Evolutionary conservation across 352 stramenopile genomes (phyloP).

Genomic region (Globisporangium iwayamae): DNA sequence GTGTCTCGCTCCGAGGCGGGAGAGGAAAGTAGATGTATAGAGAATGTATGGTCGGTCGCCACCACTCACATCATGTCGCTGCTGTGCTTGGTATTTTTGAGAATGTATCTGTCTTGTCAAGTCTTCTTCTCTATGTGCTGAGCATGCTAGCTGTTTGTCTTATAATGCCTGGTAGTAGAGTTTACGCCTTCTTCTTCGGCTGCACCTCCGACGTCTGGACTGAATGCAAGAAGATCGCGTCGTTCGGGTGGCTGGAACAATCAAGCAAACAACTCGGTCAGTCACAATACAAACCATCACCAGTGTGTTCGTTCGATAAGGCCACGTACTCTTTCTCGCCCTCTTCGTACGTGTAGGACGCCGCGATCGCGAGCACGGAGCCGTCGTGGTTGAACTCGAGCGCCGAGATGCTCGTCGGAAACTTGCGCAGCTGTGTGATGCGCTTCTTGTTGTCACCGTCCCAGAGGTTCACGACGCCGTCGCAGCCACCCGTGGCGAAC

Average conservation of each 20-base stretch:
- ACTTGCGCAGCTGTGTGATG: constrained; percentile 80
- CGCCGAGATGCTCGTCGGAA: constrained; percentile 86
- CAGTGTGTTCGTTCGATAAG: neutral
- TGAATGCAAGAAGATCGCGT: constrained; percentile 92
- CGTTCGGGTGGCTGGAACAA: constrained; percentile 79
- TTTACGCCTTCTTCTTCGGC: constrained; percentile 57
- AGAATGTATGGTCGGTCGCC: constrained; percentile 1
- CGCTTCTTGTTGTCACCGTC: constrained; percentile 96
- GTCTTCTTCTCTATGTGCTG: neutral
- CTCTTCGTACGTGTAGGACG: constrained; percentile 97
- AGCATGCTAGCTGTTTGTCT: neutral
- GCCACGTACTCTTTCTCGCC: constrained; percentile 91
- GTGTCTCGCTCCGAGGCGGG: constrained; percentile 10
- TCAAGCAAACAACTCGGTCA: constrained; percentile 7
- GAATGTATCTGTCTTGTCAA: constrained; percentile 10
- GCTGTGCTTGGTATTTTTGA: constrained; percentile 1
- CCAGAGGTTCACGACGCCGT: constrained; percentile 93
- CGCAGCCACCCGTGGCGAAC: constrained; percentile 95
- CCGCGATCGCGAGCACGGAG: constrained; percentile 90
- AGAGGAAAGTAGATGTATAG: constrained; percentile 10
- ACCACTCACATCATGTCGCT: neutral
- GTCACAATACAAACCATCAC: neutral
- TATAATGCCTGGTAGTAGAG: constrained; percentile 8
- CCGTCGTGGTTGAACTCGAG: constrained; percentile 95
- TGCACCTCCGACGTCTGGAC: constrained; percentile 88